Evolutionary conservation across 164 flowering plant species (phyloP), one percentile per base, ranked within the genome.

Genomic region (Magnolia changhungtana): DNA sequence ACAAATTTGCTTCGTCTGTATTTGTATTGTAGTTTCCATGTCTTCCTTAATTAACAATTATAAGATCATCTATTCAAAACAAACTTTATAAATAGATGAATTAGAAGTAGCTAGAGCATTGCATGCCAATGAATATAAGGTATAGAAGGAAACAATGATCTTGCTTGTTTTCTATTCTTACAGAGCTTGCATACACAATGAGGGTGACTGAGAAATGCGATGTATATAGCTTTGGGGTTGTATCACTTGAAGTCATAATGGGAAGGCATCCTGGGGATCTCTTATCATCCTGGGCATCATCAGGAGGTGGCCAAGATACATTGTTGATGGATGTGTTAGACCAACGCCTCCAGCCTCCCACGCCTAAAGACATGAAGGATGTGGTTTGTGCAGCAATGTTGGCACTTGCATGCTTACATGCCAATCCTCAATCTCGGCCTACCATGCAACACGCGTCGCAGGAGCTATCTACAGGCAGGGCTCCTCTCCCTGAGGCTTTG

Each of bases 351-450:
- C 45, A 50, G 21, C 71, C 63, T 67, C 65, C 77, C 8, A 21
- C 4, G 7, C 50, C 9, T 24, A 50, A 75, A 16, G 29, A 5
- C 1, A 20, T 4, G 45, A 11, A 74, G 49, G 72, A 67, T 21
- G 18, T 75, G 0, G 45, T 31, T 50, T 16, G 10, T 20, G 24
- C 51, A 6, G 75, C 59, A n/a, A 51, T 19, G 72, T 20, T 74
- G 1, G 75, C 75, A 1, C 24, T 79, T 23, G 29, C 64, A 27
- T 74, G 81, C 58, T 3, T 75, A 29, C 65, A 9, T 63, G 14
- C 37, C 50, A 71, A 75, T 75, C 80, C 74, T 5, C 61, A 63
- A 45, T 49, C 71, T 61, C 71, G 74, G n/a, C 80, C 80, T 1
- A 27, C 77, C 31, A 74, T 78, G 74, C 63, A 24, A 2, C 19